phyloP scores from a whole-genome alignment of 192 early-diverging fungal genomes.

The Backusella psychrophila region DNA sequence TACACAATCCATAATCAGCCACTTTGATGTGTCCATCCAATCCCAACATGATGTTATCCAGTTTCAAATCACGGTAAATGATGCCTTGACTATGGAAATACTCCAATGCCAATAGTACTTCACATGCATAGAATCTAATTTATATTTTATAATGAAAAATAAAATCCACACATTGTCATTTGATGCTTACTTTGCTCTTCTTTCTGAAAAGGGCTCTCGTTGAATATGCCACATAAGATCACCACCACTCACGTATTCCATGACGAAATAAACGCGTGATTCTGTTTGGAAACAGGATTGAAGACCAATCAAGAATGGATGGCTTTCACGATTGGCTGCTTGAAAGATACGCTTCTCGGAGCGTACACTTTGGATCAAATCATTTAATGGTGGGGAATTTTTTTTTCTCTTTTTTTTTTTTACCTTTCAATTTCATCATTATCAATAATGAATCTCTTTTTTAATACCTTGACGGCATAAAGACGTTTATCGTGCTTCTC shows the following conservation, averaged over 20 bases:
- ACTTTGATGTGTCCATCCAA: constrained; percentile 96
- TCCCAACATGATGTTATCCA: constrained; percentile 94
- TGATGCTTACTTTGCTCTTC: constrained; percentile 69
- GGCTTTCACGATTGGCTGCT: constrained; percentile 85
- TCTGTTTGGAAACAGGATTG: constrained; percentile 98
- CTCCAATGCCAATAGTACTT: constrained; percentile 90
- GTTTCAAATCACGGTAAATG: constrained; percentile 95
- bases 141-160: too few relatives aligned
- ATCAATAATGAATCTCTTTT: constrained; percentile 97
- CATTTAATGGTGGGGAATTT: too few relatives aligned
- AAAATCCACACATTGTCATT: too few relatives aligned
- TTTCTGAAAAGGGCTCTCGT: constrained; percentile 85
- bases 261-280: constrained; percentile 95
- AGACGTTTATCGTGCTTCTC: constrained; percentile 79
- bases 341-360: constrained; percentile 95
- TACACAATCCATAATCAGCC: constrained; percentile 98
- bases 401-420: background rate
- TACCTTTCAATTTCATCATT: constrained; percentile 95
- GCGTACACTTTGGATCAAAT: constrained; percentile 54
- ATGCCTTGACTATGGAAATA: constrained; percentile 96
- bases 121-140: constrained; percentile 84
- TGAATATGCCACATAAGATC: constrained; percentile 99
- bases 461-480: constrained; percentile 97
- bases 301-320: constrained; percentile 95
- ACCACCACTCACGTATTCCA: constrained; percentile 97